Conservation (phyloP, 176 grass and related monocot genomes). For the Bothriochloa decipiens region DNA sequence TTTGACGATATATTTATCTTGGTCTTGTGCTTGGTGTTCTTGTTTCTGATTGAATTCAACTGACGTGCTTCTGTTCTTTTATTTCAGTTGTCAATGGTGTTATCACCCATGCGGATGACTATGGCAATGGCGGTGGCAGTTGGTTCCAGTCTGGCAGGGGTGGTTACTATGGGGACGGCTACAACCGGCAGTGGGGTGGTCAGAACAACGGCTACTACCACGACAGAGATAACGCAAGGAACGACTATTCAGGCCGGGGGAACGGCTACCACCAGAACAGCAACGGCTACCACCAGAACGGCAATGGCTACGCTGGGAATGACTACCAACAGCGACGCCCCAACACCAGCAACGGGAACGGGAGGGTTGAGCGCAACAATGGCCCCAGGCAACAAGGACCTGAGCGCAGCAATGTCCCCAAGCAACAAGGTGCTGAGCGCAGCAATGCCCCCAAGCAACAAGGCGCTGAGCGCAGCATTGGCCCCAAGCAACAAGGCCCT, state of each 20-base stretch:
- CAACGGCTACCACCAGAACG: conserved; percentile 12
- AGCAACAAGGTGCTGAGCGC: conserved; percentile 29
- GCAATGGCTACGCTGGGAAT: not conserved
- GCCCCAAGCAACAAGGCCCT: conserved; percentile 32
- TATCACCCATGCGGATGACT: conserved; percentile 43
- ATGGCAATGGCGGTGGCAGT: conserved; percentile 39
- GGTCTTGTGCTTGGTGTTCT: not conserved
- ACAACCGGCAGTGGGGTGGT: conserved; percentile 46
- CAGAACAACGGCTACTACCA: conserved; percentile 48
- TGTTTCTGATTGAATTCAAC: conserved; percentile 27
- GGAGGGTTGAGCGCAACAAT: conserved; percentile 15
- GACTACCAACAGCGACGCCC: not conserved
- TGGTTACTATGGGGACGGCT: conserved; percentile 48
- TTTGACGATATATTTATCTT: not conserved
- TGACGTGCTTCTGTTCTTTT: not conserved
- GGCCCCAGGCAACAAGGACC: conserved; percentile 37
- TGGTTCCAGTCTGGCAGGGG: conserved; percentile 53
- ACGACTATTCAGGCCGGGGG: conserved; percentile 33
- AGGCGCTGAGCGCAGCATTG: conserved; percentile 25
- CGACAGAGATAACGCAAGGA: conserved; percentile 30
- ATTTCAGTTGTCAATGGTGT: conserved; percentile 68
- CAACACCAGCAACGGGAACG: not conserved
- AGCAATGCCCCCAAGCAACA: conserved; percentile 41
- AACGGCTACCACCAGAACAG: conserved; percentile 15
- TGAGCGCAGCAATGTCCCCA: conserved; percentile 30